These are phyloP conservation scores for Micromonas commoda DNA, from an alignment of 139 green algal species.

Conservation along the genomic window DNA sequence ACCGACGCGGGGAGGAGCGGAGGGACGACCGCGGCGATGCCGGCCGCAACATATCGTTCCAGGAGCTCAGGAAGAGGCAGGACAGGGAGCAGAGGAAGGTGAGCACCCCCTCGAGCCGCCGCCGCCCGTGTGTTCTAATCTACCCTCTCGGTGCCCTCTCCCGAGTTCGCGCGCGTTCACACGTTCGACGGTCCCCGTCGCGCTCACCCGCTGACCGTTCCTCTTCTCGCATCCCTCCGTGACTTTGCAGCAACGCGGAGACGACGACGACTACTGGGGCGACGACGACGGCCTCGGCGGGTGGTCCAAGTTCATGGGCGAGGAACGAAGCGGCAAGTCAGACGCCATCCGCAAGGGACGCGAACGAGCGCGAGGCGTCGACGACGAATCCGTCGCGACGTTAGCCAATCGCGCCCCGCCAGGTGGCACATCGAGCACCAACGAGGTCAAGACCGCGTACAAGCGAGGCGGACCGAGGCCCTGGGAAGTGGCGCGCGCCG, in stretches of 20 bases:
- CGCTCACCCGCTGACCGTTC: too few species aligned
- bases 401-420: too few species aligned
- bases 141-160: too few species aligned
- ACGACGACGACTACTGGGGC: not conserved
- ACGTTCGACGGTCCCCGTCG: too few species aligned
- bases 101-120: too few species aligned
- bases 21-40: not conserved
- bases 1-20: not conserved
- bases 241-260: not conserved
- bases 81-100: not conserved
- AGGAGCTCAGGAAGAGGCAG: not conserved
- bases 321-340: not conserved
- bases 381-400: too few species aligned
- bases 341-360: not conserved
- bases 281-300: not conserved
- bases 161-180: not conserved
- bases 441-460: not conserved
- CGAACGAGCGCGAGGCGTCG: too few species aligned
- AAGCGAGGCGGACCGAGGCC: not conserved
- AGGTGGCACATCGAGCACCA: too few species aligned
- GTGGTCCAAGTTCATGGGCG: conserved; percentile 3
- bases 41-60: not conserved
- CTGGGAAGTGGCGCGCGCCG: not conserved
- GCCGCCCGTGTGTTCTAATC: too few species aligned
- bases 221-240: too few species aligned